These are phyloP conservation scores for Grigorovia transvaalensis DNA, from an alignment of 805 yeast species.

Conservation along the genomic window DNA sequence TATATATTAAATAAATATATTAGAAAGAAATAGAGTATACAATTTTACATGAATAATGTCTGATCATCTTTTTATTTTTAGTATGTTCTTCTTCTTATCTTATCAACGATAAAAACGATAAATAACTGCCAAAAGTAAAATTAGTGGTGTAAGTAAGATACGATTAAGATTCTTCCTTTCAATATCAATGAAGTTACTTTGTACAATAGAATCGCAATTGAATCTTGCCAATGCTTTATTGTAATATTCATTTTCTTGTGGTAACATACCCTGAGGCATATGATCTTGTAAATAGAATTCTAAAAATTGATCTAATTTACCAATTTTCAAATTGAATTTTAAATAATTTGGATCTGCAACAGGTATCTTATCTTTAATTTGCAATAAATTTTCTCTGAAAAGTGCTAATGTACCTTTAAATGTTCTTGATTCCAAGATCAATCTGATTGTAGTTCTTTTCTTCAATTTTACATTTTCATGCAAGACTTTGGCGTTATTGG, in stretches of 20 bases:
- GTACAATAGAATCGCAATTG: constrained; percentile 25
- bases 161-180: background rate
- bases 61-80: too few species aligned
- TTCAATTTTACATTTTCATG: constrained; percentile 73
- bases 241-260: constrained; percentile 29
- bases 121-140: background rate
- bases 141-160: background rate
- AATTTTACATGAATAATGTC: too few species aligned
- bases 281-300: constrained; percentile 63
- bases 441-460: constrained; percentile 72
- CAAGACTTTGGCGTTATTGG: constrained; percentile 68
- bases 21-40: background rate
- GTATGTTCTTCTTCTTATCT: too few species aligned
- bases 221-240: constrained; percentile 36
- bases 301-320: constrained; percentile 79
- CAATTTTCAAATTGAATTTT: constrained; percentile 73
- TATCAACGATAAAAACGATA: too few species aligned
- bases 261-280: constrained; percentile 44
- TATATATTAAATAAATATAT: background rate
- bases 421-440: constrained; percentile 65
- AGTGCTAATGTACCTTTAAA: constrained; percentile 66
- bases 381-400: constrained; percentile 62
- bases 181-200: constrained; percentile 9
- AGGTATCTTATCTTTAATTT: constrained; percentile 67
- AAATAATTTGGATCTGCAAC: constrained; percentile 82